Evolutionary conservation across 2,329 filamentous ascomycete genomes (phyloP).

Genomic region (Pseudopyricularia cyperi): DNA sequence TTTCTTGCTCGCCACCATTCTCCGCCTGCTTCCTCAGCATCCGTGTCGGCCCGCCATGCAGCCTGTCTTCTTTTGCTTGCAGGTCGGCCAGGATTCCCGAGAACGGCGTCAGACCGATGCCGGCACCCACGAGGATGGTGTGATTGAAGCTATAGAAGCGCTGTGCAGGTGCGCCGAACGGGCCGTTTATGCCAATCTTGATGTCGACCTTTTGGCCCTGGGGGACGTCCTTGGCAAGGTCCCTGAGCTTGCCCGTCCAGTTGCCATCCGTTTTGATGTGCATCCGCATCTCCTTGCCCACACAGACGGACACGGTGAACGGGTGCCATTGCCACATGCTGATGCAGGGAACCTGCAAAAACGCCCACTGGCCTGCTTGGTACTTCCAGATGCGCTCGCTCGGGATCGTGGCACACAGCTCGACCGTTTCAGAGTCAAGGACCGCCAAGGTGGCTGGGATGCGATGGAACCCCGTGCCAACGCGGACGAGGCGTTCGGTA

Average conservation of each 20-base stretch:
- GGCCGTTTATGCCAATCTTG: constrained; percentile 50
- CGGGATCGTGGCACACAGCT: constrained; percentile 33
- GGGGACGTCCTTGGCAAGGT: constrained; percentile 21
- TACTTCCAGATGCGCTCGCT: constrained; percentile 36
- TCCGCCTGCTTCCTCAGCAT: constrained; percentile 1
- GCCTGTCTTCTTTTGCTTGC: constrained; percentile 29
- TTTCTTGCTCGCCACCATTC: constrained; percentile 3
- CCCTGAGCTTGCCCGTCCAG: constrained; percentile 35
- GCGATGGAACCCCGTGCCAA: constrained; percentile 31
- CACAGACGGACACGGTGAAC: constrained; percentile 43
- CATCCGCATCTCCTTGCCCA: constrained; percentile 35
- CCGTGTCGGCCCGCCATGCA: constrained; percentile 14
- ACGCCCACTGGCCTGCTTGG: constrained; percentile 43
- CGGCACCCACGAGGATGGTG: constrained; percentile 65
- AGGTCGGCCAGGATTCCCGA: constrained; percentile 56
- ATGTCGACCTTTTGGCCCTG: constrained; percentile 20
- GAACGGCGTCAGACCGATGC: constrained; percentile 78
- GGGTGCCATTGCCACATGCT: constrained; percentile 46
- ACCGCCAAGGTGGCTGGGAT: constrained; percentile 34
- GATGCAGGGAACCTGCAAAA: constrained; percentile 38
- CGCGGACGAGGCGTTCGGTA: constrained; percentile 30
- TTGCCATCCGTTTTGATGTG: constrained; percentile 47
- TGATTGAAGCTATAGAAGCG: constrained; percentile 85
- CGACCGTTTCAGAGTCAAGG: constrained; percentile 38
- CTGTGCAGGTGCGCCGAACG: constrained; percentile 75